phyloP scores from a whole-genome alignment of 2,329 filamentous ascomycete species.

The Pleochaeta shiraiana region DNA sequence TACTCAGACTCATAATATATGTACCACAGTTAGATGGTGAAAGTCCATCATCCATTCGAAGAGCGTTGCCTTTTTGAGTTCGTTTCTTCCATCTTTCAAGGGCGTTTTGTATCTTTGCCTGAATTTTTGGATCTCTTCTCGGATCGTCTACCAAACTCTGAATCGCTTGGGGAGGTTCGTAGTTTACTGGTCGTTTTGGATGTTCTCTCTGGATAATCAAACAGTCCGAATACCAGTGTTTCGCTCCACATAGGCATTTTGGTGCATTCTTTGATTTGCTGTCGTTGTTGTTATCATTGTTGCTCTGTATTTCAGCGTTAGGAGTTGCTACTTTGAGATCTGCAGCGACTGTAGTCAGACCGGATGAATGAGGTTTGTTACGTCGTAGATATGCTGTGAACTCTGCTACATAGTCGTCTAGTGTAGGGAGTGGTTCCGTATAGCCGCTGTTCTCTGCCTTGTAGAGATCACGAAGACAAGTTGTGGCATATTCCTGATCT shows the following conservation, averaged over 20 bases:
- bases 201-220: background rate
- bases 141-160: background rate
- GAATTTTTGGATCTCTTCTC: background rate
- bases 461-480: background rate
- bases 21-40: background rate
- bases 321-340: background rate
- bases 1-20: background rate
- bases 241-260: background rate
- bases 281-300: background rate
- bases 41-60: background rate
- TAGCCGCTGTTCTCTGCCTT: background rate
- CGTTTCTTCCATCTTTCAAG: background rate
- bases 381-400: background rate
- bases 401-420: background rate
- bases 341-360: background rate
- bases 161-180: background rate
- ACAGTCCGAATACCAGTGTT: background rate
- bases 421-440: background rate
- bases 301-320: background rate
- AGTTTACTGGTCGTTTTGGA: background rate
- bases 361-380: background rate
- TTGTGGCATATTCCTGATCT: background rate
- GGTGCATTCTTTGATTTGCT: background rate
- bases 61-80: background rate
- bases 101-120: background rate